Conservation (phyloP, 2,329 filamentous ascomycete genomes). For the Colletotrichum agaves region DNA sequence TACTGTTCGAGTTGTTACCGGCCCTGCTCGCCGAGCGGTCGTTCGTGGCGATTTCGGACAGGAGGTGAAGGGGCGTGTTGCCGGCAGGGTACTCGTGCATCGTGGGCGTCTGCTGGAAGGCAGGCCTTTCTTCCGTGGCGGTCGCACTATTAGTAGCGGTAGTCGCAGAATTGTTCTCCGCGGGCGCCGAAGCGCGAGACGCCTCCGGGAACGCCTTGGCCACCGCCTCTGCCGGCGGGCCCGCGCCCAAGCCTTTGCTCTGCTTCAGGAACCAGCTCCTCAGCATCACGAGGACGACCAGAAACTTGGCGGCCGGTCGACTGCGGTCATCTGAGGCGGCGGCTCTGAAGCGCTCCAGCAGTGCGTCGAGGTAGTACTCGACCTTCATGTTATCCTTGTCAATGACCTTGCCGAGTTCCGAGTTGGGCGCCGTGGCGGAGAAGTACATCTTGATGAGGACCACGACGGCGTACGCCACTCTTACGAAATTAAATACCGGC, state of each 20-base stretch:
- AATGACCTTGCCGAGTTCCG: slow-evolving; percentile 76
- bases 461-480: slow-evolving; percentile 77
- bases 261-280: slow-evolving; percentile 74
- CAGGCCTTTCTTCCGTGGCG: slow-evolving; percentile 38
- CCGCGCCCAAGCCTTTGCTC: slow-evolving; percentile 43
- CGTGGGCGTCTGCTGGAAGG: slow-evolving; percentile 37
- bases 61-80: slow-evolving; percentile 65
- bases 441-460: slow-evolving; percentile 81
- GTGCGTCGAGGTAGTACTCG: slow-evolving; percentile 73
- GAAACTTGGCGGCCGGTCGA: slow-evolving; percentile 75
- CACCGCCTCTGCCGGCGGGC: neutral
- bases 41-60: slow-evolving; percentile 67
- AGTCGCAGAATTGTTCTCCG: neutral
- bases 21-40: slow-evolving; percentile 41
- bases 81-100: slow-evolving; percentile 47
- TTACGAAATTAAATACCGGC: slow-evolving; percentile 77
- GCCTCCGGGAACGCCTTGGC: slow-evolving; percentile 13
- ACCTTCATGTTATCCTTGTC: slow-evolving; percentile 74
- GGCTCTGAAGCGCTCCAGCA: slow-evolving; percentile 74
- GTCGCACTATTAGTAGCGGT: neutral
- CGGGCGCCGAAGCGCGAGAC: neutral
- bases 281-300: slow-evolving; percentile 76
- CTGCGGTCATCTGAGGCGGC: slow-evolving; percentile 72
- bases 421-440: slow-evolving; percentile 70
- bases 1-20: slow-evolving; percentile 30